A percentile compares a stretch with the other conserved stretches of the same genome.
phyloP scores from a whole-genome alignment of 2,329 filamentous ascomycete genomes.

The Colletotrichum magnum region DNA sequence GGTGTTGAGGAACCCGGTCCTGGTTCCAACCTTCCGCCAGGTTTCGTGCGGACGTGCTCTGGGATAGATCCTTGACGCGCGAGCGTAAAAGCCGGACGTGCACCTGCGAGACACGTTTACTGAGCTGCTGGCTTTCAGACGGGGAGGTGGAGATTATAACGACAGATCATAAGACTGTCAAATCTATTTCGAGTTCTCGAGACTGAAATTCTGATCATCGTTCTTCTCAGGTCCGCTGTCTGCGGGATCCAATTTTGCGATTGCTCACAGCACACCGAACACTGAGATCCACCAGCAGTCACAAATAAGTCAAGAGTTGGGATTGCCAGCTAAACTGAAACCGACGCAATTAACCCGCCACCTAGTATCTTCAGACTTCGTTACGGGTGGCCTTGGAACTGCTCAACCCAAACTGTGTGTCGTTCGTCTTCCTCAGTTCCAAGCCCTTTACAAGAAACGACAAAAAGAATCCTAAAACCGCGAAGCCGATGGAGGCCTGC shows the following conservation, averaged over 20 bases:
- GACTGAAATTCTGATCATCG: not conserved
- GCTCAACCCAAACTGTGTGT: not conserved
- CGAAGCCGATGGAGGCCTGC: not conserved
- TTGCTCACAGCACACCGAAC: not conserved
- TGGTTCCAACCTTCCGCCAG: conserved; percentile 28
- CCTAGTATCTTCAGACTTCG: too few relatives aligned
- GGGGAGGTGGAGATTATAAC: not conserved
- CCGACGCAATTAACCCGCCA: too few relatives aligned
- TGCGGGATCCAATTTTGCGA: not conserved
- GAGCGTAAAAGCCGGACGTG: not conserved
- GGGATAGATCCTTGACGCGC: conserved; percentile 21
- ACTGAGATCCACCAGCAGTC: too few relatives aligned
- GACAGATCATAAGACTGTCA: not conserved
- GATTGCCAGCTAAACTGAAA: too few relatives aligned
- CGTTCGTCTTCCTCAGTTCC: not conserved
- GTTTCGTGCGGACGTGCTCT: not conserved
- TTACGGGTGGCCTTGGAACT: not conserved
- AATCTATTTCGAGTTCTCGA: not conserved
- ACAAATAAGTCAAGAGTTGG: too few relatives aligned
- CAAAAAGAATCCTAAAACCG: not conserved
- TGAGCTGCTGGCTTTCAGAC: not conserved
- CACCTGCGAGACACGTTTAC: not conserved
- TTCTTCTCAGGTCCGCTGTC: not conserved
- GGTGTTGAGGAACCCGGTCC: conserved; percentile 1
- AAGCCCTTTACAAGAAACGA: not conserved